phyloP scores from a whole-genome alignment of 805 yeast species.

The Candida arabinofermentans region DNA sequence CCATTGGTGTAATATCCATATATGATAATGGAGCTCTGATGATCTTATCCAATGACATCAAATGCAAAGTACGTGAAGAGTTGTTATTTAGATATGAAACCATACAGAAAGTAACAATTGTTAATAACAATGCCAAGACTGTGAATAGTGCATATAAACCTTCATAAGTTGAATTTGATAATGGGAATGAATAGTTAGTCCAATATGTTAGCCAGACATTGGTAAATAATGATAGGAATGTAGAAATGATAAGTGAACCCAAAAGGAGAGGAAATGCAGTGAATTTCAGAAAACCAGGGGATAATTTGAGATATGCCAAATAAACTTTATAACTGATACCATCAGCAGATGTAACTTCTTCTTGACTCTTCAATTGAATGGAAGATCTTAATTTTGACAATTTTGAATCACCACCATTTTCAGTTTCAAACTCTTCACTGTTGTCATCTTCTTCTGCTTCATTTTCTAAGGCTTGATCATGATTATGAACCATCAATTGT shows the following conservation, averaged over 20 bases:
- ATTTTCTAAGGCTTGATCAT: constrained; percentile 15
- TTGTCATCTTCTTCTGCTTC: constrained; percentile 26
- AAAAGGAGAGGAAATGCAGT: constrained; percentile 17
- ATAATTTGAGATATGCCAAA: constrained; percentile 45
- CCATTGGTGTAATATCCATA: constrained; percentile 83
- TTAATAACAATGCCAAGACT: constrained; percentile 40
- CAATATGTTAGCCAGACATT: constrained; percentile 82
- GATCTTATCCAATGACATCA: constrained; percentile 54
- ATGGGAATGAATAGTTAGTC: constrained; percentile 50
- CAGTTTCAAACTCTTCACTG: too few species aligned
- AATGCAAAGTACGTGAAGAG: constrained; percentile 54
- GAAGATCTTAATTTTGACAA: constrained; percentile 14
- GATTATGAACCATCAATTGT: constrained; percentile 44
- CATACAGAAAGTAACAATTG: constrained; percentile 39
- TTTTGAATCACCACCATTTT: constrained; percentile 1
- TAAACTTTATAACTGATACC: constrained; percentile 44
- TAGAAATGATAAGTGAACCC: constrained; percentile 29
- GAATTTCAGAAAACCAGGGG: constrained; percentile 43
- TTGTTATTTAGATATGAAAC: constrained; percentile 48
- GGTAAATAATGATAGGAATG: constrained; percentile 51
- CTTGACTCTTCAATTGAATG: background rate
- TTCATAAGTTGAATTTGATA: constrained; percentile 54
- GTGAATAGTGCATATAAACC: constrained; percentile 66
- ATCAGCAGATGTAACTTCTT: background rate
- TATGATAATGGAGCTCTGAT: constrained; percentile 78